Conservation (phyloP, 345 rosid genomes). For the Ricinus communis region DNA sequence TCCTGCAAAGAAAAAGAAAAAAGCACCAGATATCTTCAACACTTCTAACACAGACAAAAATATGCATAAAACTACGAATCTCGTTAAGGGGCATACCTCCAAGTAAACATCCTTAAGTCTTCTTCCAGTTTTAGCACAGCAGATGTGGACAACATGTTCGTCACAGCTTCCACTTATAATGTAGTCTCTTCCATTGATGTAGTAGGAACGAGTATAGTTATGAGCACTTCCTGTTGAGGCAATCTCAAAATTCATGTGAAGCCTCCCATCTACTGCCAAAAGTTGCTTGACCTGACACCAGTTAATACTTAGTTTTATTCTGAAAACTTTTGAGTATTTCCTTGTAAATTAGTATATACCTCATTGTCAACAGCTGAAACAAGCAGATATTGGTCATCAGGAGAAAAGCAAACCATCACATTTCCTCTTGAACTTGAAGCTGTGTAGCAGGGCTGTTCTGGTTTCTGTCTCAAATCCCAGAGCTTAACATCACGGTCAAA, state of each 20-base stretch:
- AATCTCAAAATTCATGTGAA: conserved; percentile 44
- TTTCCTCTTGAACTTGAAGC: conserved; percentile 82
- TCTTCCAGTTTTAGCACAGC: conserved; percentile 58
- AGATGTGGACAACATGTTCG: conserved; percentile 46
- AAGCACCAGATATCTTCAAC: conserved; percentile 9
- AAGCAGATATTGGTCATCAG: conserved; percentile 94
- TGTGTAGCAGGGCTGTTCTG: conserved; percentile 72
- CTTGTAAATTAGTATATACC: no score
- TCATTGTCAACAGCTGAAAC: conserved; percentile 95
- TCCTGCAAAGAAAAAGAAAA: conserved; percentile 29
- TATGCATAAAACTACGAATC: neutral
- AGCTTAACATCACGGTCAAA: conserved; percentile 84
- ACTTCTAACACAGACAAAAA: neutral
- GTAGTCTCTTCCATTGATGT: conserved; percentile 58
- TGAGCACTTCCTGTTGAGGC: conserved; percentile 47
- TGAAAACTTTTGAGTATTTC: no score
- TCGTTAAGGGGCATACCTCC: conserved; percentile 36
- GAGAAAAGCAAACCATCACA: conserved; percentile 98
- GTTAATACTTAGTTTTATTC: neutral
- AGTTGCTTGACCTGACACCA: conserved; percentile 29
- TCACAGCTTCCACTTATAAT: conserved; percentile 57
- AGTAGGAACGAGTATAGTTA: conserved; percentile 56
- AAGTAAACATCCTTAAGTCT: conserved; percentile 48
- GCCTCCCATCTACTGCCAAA: conserved; percentile 49
- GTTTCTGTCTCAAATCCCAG: conserved; percentile 92